phyloP scores from a whole-genome alignment of 352 stramenopile genomes.

The Phytophthora capsici region DNA sequence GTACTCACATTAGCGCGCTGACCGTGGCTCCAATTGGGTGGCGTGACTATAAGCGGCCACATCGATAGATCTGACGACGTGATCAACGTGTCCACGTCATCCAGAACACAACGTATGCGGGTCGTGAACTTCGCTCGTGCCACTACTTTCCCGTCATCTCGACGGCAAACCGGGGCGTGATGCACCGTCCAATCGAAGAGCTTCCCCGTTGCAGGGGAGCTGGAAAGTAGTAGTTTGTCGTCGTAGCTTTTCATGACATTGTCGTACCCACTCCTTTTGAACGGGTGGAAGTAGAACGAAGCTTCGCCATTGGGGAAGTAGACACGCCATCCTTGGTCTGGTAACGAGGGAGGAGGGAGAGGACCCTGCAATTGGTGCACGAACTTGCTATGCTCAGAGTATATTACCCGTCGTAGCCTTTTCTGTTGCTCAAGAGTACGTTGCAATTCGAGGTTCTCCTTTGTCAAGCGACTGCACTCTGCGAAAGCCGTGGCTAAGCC shows the following conservation, averaged over 20 bases:
- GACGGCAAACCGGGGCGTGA: neutral
- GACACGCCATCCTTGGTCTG: conserved; percentile 11
- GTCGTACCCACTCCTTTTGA: conserved; percentile 21
- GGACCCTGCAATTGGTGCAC: neutral
- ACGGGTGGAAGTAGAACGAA: conserved; percentile 37
- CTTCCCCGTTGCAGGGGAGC: neutral
- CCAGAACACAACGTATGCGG: neutral
- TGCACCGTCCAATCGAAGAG: conserved; percentile 18
- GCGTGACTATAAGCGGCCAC: neutral
- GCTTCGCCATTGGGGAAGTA: conserved; percentile 19
- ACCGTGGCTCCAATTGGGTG: neutral
- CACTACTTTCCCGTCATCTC: no score
- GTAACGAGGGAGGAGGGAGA: neutral
- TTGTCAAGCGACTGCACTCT: neutral
- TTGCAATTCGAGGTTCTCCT: neutral
- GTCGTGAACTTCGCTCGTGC: neutral
- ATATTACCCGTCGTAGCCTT: neutral
- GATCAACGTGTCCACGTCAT: no score
- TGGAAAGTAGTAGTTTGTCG: conserved; percentile 3
- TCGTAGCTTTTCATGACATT: conserved; percentile 30
- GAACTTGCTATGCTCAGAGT: neutral
- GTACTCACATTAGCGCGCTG: neutral
- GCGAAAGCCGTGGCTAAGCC: neutral
- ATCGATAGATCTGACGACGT: no score
- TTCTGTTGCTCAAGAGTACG: neutral